Percentiles rank a stretch among this genome's conserved stretches.
Conservation (phyloP, 1,284 basidiomycete genomes). For the Fomitopsis schrenkii region DNA sequence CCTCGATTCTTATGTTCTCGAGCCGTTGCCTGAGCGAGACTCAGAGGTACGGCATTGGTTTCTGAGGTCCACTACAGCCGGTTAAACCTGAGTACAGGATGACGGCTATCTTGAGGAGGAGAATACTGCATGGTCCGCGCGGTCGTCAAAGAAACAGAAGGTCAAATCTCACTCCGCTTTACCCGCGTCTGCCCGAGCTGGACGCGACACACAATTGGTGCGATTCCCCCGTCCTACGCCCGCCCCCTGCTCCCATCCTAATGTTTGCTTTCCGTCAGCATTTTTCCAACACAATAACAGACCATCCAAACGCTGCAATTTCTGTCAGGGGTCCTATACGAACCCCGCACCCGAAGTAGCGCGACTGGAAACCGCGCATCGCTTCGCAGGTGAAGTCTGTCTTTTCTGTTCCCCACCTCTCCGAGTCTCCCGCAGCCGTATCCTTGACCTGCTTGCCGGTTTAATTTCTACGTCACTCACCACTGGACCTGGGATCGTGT, state of each 20-base stretch:
- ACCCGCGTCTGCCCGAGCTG: background rate
- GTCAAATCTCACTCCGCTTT: background rate
- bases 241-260: background rate
- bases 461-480: background rate
- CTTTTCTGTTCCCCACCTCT: background rate
- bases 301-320: background rate
- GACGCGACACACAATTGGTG: background rate
- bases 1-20: background rate
- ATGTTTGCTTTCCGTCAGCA: background rate
- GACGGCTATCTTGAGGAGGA: conserved; percentile 3
- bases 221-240: too few relatives aligned
- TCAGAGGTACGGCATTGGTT: background rate
- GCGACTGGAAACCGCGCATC: background rate
- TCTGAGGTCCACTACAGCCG: background rate
- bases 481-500: background rate
- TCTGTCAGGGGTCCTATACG: background rate
- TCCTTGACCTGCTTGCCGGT: too few relatives aligned
- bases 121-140: conserved; percentile 4
- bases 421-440: too few relatives aligned
- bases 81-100: background rate
- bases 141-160: background rate
- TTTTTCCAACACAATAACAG: background rate
- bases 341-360: background rate
- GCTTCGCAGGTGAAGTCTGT: background rate
- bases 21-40: background rate